phyloP scores from a whole-genome alignment of 768 basidiomycete species.

The Naganishia kalamii region DNA sequence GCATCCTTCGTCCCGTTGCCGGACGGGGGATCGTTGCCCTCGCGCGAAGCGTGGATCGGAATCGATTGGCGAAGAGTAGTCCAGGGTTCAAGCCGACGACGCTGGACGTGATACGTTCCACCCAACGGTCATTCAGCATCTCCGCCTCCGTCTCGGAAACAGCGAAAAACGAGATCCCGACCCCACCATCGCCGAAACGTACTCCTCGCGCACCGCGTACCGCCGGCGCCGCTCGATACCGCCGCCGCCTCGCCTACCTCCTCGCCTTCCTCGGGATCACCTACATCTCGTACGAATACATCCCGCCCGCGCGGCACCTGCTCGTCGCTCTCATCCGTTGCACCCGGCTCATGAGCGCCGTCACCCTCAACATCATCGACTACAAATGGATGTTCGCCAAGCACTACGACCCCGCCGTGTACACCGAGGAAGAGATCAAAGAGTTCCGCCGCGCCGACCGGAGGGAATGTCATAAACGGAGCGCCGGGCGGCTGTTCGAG shows the following conservation, averaged over 20 bases:
- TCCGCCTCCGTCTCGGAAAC: no score
- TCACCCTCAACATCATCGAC: conserved; percentile 39
- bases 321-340: conserved; percentile 70
- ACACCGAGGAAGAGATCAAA: conserved; percentile 53
- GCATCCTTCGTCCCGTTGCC: no score
- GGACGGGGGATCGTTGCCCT: no score
- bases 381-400: conserved; percentile 42
- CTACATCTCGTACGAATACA: conserved; percentile 56
- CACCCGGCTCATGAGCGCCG: conserved; percentile 65
- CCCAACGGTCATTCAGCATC: no score
- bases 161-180: no score
- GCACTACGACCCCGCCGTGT: conserved; percentile 29
- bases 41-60: no score
- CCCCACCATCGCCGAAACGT: no score
- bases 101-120: no score
- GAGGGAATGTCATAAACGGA: conserved; percentile 73
- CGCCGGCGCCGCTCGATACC: not conserved
- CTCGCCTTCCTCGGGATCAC: conserved; percentile 36
- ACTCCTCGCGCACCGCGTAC: no score
- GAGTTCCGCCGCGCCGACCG: conserved; percentile 66
- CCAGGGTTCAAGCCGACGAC: no score
- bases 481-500: conserved; percentile 67
- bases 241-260: conserved; percentile 30
- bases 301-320: conserved; percentile 67
- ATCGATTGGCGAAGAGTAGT: no score